Evolutionary conservation across 1,139 yeast genomes (phyloP).

Genomic region (Debaryomyces fabryi): DNA sequence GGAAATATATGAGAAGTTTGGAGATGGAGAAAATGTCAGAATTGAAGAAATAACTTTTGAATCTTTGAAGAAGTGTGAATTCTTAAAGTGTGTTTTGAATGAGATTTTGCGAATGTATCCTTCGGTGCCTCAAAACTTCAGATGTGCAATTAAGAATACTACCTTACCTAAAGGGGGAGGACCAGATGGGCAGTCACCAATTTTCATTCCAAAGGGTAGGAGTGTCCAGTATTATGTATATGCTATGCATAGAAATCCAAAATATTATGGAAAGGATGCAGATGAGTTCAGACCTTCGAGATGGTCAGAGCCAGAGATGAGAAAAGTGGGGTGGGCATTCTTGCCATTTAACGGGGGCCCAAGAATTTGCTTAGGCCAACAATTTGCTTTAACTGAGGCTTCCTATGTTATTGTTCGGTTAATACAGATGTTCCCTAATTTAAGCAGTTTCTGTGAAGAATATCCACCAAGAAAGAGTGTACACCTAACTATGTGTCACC

Average conservation of each 20-base stretch:
- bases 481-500: constrained; percentile 26
- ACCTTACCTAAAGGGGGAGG: constrained; percentile 61
- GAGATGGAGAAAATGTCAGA: constrained; percentile 28
- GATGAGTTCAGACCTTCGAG: constrained; percentile 50
- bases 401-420: constrained; percentile 48
- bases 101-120: constrained; percentile 57
- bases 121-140: constrained; percentile 52
- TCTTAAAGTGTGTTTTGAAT: constrained; percentile 50
- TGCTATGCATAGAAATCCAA: constrained; percentile 42
- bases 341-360: constrained; percentile 66
- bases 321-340: constrained; percentile 52
- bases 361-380: constrained; percentile 62
- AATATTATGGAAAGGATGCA: constrained; percentile 50
- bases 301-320: constrained; percentile 36
- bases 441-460: constrained; percentile 15
- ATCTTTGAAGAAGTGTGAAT: constrained; percentile 50
- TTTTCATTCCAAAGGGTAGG: constrained; percentile 47
- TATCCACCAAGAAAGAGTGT: constrained; percentile 39
- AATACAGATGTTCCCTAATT: constrained; percentile 31
- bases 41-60: constrained; percentile 42
- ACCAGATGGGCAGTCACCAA: constrained; percentile 41
- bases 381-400: constrained; percentile 60
- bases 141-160: constrained; percentile 48
- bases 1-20: constrained; percentile 39
- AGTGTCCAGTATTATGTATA: constrained; percentile 41